Conservation (phyloP, 1,284 basidiomycete genomes). For the Pseudozyma pruni region DNA sequence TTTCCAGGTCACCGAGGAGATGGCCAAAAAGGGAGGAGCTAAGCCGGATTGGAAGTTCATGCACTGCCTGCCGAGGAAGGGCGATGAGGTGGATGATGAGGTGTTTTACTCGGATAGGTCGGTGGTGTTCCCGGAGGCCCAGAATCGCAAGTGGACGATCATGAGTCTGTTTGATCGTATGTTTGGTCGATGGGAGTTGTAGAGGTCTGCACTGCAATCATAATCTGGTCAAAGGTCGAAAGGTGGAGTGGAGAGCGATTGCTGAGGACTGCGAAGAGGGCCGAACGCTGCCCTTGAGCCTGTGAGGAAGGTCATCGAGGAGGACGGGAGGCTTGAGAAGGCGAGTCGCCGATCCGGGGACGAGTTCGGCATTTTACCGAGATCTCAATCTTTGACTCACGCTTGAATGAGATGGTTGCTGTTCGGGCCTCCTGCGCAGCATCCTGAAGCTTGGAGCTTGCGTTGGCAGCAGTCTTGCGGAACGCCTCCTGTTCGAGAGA, state of each 20-base stretch:
- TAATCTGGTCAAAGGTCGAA: too few relatives aligned
- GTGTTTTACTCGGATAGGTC: slow-evolving; percentile 66
- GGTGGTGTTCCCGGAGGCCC: slow-evolving; percentile 67
- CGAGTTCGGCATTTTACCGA: slow-evolving; percentile 6
- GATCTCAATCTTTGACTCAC: too few relatives aligned
- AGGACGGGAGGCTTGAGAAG: too few relatives aligned
- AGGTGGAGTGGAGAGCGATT: too few relatives aligned
- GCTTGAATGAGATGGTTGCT: too few relatives aligned
- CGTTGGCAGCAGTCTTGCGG: too few relatives aligned
- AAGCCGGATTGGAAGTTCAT: slow-evolving; percentile 92
- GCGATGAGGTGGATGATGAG: slow-evolving; percentile 76
- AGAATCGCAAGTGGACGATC: slow-evolving; percentile 68
- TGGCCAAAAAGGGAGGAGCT: slow-evolving; percentile 76
- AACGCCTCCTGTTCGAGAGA: too few relatives aligned
- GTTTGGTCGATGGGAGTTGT: slow-evolving; percentile 59
- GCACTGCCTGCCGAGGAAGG: slow-evolving; percentile 93
- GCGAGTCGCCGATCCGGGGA: too few relatives aligned
- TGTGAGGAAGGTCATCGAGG: not conserved
- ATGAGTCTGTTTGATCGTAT: slow-evolving; percentile 66
- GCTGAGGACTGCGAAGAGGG: too few relatives aligned
- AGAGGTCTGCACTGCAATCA: not conserved
- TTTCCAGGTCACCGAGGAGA: slow-evolving; percentile 88
- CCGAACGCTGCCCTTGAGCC: too few relatives aligned
- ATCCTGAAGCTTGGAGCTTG: too few relatives aligned
- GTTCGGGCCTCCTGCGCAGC: too few relatives aligned